phyloP scores from a whole-genome alignment of 148 eudicot species.

The Arctostaphylos glauca region DNA sequence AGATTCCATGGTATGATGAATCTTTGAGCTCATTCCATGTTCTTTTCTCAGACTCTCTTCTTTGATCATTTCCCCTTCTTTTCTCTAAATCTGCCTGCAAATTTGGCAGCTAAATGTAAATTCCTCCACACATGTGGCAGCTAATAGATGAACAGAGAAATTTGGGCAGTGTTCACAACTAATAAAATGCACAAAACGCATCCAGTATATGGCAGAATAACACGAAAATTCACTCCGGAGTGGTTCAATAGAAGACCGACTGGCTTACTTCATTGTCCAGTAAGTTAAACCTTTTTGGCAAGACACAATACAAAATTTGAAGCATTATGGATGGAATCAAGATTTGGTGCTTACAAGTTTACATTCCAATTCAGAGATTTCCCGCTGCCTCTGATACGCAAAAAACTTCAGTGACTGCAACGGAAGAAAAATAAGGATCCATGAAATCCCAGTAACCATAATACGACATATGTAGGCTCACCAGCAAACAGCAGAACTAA shows the following conservation, averaged over 20 bases:
- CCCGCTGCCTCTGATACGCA: slow-evolving; percentile 65
- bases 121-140: not conserved
- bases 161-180: not conserved
- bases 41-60: slow-evolving; percentile 7
- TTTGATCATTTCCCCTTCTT: slow-evolving; percentile 11
- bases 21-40: slow-evolving; percentile 5
- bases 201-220: not conserved
- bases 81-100: slow-evolving; percentile 21
- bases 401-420: slow-evolving; percentile 77
- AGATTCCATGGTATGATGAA: not conserved
- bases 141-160: not conserved
- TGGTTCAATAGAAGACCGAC: not conserved
- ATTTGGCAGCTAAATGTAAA: not conserved
- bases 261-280: not conserved
- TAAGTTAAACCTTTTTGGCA: not conserved
- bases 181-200: not conserved
- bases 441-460: not conserved
- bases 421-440: slow-evolving; percentile 13
- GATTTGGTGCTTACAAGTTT: slow-evolving; percentile 53
- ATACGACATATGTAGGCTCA: not conserved
- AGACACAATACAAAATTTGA: not conserved
- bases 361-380: slow-evolving; percentile 49
- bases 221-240: not conserved
- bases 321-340: not conserved
- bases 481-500: not conserved